Evolutionary conservation across 495 filamentous ascomycete genomes (phyloP).

Genomic region (Aspergillus sparsus): DNA sequence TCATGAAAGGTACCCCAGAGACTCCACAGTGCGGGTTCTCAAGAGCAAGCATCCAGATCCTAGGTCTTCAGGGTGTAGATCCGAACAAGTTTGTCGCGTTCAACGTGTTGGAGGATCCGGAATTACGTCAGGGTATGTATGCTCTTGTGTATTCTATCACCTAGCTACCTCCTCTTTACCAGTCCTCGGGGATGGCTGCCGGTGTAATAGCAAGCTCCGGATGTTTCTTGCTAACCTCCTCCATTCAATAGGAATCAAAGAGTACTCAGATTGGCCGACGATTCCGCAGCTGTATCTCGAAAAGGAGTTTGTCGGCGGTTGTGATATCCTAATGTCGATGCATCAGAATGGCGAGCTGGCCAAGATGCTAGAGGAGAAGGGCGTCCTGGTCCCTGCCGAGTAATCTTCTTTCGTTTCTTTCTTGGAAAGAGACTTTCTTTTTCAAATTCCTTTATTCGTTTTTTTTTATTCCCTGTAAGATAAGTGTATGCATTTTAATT

Average conservation of each 20-base stretch:
- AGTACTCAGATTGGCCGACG: slow-evolving; percentile 98
- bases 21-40: slow-evolving; percentile 98
- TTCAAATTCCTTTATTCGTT: not conserved
- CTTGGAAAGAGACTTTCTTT: not conserved
- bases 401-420: slow-evolving; percentile 10
- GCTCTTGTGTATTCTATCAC: not conserved
- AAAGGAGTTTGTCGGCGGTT: slow-evolving; percentile 94
- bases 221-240: slow-evolving; percentile 8
- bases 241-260: slow-evolving; percentile 76
- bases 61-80: slow-evolving; percentile 92
- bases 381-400: slow-evolving; percentile 66
- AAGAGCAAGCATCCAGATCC: slow-evolving; percentile 88
- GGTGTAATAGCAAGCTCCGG: not conserved
- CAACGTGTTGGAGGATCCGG: slow-evolving; percentile 91
- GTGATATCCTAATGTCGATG: slow-evolving; percentile 96
- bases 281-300: slow-evolving; percentile 95
- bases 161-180: not conserved
- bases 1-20: slow-evolving; percentile 99
- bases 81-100: slow-evolving; percentile 96
- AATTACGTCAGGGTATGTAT: slow-evolving; percentile 75
- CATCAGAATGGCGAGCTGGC: slow-evolving; percentile 94
- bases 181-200: not conserved
- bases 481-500: slow-evolving; percentile 11
- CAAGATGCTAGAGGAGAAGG: slow-evolving; percentile 87
- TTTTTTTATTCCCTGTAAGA: slow-evolving; percentile 6